Evolutionary conservation across 2,329 filamentous ascomycete genomes (phyloP).

Genomic region (Monosporascus sp.): DNA sequence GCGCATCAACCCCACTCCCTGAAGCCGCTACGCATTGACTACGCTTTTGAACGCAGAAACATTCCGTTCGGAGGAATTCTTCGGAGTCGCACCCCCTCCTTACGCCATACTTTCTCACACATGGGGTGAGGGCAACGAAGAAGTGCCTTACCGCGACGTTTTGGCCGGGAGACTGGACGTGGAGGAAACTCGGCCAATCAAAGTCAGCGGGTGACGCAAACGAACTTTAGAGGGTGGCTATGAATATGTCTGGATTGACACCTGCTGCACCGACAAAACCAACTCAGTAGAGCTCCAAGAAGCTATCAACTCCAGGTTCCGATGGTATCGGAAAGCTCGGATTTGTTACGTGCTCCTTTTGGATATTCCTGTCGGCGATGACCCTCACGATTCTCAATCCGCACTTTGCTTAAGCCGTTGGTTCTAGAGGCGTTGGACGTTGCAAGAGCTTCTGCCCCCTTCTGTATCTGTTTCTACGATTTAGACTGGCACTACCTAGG

Average conservation of each 20-base stretch:
- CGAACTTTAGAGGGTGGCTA: not conserved
- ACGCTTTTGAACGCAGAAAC: not conserved
- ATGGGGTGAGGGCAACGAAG: not conserved
- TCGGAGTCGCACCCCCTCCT: not conserved
- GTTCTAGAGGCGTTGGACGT: not conserved
- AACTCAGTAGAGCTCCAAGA: not conserved
- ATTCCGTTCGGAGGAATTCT: not conserved
- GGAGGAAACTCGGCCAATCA: not conserved
- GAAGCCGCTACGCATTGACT: too few species aligned
- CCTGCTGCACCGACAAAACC: not conserved
- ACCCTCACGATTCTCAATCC: not conserved
- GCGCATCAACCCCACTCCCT: too few species aligned
- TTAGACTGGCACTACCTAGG: not conserved
- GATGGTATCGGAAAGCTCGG: not conserved
- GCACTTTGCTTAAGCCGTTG: not conserved
- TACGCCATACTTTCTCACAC: slow-evolving; percentile 1
- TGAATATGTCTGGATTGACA: not conserved
- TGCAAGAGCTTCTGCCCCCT: not conserved
- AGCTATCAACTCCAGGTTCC: too few species aligned
- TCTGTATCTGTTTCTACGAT: not conserved
- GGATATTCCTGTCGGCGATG: not conserved
- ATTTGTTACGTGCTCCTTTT: not conserved
- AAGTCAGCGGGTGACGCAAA: not conserved
- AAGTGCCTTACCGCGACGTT: too few species aligned
- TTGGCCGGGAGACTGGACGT: too few species aligned